phyloP scores from a whole-genome alignment of 495 filamentous ascomycete genomes.

The Hyaloscypha hepaticicola region DNA sequence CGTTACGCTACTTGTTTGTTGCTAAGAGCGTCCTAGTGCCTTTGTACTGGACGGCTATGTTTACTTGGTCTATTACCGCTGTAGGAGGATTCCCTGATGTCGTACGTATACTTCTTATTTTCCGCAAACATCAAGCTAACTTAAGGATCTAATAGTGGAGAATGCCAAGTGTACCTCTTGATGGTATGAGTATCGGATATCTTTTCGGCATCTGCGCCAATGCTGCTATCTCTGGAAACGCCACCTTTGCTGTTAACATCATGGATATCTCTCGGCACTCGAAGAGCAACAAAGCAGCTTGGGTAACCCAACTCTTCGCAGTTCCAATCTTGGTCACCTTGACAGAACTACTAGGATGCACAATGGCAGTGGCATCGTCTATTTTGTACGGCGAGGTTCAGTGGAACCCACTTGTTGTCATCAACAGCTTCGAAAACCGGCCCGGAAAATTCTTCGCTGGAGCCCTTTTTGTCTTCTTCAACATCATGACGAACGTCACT shows the following conservation, averaged over 20 bases:
- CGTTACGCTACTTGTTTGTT: background rate
- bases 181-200: background rate
- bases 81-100: background rate
- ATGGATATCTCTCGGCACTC: constrained; percentile 1
- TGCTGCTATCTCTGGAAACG: constrained; percentile 1
- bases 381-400: background rate
- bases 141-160: background rate
- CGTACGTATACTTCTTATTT: too few relatives aligned
- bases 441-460: background rate
- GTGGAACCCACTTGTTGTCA: background rate
- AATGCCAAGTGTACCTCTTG: background rate
- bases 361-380: background rate
- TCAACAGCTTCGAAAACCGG: background rate
- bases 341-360: background rate
- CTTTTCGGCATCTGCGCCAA: background rate
- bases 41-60: background rate
- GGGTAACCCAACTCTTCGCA: background rate
- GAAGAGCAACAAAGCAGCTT: background rate
- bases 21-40: background rate
- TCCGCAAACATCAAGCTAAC: too few relatives aligned
- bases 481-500: background rate
- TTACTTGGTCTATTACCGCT: background rate
- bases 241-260: background rate
- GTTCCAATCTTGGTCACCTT: background rate
- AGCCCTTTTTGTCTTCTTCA: background rate